A percentile compares a stretch with the other conserved stretches of the same genome.
Evolutionary conservation across 2,329 filamentous ascomycete species (phyloP).

Genomic region (Zymoseptoria passerinii): DNA sequence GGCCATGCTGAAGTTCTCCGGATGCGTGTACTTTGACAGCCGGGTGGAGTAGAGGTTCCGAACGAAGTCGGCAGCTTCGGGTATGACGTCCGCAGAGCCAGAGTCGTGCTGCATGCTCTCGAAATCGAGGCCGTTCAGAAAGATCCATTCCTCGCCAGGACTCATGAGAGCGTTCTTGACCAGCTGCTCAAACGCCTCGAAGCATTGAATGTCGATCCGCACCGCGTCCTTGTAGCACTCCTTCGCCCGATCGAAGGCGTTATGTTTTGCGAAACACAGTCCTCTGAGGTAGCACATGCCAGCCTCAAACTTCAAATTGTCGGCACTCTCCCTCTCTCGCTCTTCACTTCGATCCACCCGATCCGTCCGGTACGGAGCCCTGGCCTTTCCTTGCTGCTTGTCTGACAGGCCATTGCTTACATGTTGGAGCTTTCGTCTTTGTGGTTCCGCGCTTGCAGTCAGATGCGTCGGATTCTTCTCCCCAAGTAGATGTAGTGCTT

Average conservation of each 20-base stretch:
- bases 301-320: constrained; percentile 79
- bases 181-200: constrained; percentile 94
- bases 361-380: constrained; percentile 36
- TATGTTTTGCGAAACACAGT: constrained; percentile 92
- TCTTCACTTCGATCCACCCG: constrained; percentile 53
- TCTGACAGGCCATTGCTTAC: constrained; percentile 43
- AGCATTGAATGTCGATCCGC: constrained; percentile 93
- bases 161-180: constrained; percentile 93
- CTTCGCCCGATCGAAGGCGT: constrained; percentile 92
- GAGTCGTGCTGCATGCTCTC: constrained; percentile 64
- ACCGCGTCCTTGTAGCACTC: constrained; percentile 98
- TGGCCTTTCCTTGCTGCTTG: constrained; percentile 35
- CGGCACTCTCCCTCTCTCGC: constrained; percentile 59
- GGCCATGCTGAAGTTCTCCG: constrained; percentile 70
- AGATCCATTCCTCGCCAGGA: constrained; percentile 81
- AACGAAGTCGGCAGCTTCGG: constrained; percentile 88
- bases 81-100: constrained; percentile 53
- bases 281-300: constrained; percentile 95
- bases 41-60: constrained; percentile 94
- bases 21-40: constrained; percentile 89
- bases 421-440: constrained; percentile 63
- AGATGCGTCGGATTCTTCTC: constrained; percentile 92
- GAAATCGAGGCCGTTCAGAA: constrained; percentile 83
- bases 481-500: constrained; percentile 76
- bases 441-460: constrained; percentile 58